Evolutionary conservation across 2,329 filamentous ascomycete species (phyloP).

Genomic region (Stromatinia cepivora): DNA sequence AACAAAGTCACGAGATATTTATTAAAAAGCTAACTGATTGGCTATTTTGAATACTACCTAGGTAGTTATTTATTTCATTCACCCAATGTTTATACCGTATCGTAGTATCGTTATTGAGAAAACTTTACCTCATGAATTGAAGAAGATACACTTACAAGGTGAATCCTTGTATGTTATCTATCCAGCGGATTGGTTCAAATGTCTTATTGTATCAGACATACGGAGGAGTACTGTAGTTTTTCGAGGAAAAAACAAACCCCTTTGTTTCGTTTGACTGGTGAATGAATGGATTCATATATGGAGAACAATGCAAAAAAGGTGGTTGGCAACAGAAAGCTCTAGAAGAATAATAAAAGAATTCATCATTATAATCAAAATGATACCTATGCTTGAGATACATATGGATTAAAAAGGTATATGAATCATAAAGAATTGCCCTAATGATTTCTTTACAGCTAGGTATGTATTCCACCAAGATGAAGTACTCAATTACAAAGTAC

Average conservation of each 20-base stretch:
- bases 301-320: not conserved
- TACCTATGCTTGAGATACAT: not conserved
- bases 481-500: not conserved
- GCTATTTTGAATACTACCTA: not conserved
- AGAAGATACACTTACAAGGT: not conserved
- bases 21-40: not conserved
- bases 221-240: too few species aligned
- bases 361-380: too few species aligned
- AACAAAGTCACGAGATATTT: conserved; percentile 3
- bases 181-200: too few species aligned
- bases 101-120: not conserved
- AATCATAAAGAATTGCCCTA: not conserved
- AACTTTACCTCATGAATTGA: not conserved
- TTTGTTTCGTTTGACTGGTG: not conserved
- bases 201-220: too few species aligned
- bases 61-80: too few species aligned
- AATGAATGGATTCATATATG: too few species aligned
- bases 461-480: too few species aligned
- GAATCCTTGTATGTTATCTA: not conserved
- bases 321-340: not conserved
- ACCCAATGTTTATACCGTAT: too few species aligned
- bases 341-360: not conserved
- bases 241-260: too few species aligned
- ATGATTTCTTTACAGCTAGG: not conserved
- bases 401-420: not conserved